Evolutionary conservation across 768 basidiomycete species (phyloP), one percentile per base, ranked within the genome.

Genomic region (Panus rudis): DNA sequence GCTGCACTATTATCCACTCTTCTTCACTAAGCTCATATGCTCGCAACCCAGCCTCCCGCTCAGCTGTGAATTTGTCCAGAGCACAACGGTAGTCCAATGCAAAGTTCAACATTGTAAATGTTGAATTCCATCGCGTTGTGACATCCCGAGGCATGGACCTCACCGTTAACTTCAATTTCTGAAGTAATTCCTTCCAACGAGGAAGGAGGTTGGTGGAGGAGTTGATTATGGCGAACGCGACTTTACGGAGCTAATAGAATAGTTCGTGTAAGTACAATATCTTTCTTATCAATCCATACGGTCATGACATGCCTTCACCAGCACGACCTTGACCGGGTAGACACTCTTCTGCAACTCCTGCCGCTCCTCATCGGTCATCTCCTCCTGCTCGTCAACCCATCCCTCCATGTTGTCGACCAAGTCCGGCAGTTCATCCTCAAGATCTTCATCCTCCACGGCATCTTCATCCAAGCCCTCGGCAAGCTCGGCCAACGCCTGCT

Each of bases 1-100:
- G 53, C 8, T 43, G 34, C 1, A 58, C 48, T 10, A 69, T 46
- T 2, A 16, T 24, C 70, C 69, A 72, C 39, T 72, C 52, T 62
- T 1, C 35, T 38, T 8, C 45, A 17, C 1, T 24, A 17, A 55
- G 26, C 45, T 55, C 48, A 21, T 33, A 32, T 25, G 66, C 47
- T 39, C 61, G 56, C 41, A 53, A 66, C 30, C 47, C 37, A 2
- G 33, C 25, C 10, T 47, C 40, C 6, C 16, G 12, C 22, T 48
- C 35, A 2, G 22, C 47, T 3, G 59, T 64, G 4, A 67, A 48
- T 10, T 34, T 20, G 13, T 63, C 46, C 30, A 67, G 39, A 2
- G 57, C 63, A 4, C 14, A 23, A 5, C 52, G 46, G 42, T 67
- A 62, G 4, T 58, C 31, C 7, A 60, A 7, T 0, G 62, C 59